phyloP scores from a whole-genome alignment of 495 filamentous ascomycete genomes.

The Podospora australis region DNA sequence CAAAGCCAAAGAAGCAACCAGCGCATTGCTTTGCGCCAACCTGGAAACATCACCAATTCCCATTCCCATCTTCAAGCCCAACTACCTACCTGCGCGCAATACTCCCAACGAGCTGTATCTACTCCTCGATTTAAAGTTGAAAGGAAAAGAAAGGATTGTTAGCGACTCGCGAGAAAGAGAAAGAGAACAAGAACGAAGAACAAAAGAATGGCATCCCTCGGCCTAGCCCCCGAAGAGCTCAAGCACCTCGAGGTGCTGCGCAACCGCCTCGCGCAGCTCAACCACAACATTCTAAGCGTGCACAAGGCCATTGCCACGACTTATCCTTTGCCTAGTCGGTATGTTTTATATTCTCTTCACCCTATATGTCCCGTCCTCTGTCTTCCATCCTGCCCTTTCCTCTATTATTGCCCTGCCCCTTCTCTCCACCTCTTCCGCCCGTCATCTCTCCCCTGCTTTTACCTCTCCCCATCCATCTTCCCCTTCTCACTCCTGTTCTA shows the following conservation, averaged over 20 bases:
- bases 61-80: not conserved
- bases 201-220: constrained; percentile 41
- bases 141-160: too few relatives aligned
- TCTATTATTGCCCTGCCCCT: not conserved
- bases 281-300: constrained; percentile 58
- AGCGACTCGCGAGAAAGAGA: too few relatives aligned
- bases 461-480: too few relatives aligned
- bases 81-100: not conserved
- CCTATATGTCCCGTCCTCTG: constrained; percentile 17
- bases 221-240: constrained; percentile 53
- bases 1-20: not conserved
- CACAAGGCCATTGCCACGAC: constrained; percentile 30
- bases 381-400: not conserved
- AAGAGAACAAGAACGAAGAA: too few relatives aligned
- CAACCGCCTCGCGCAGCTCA: constrained; percentile 63
- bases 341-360: too few relatives aligned
- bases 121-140: not conserved
- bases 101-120: not conserved
- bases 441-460: too few relatives aligned
- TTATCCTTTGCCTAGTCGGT: constrained; percentile 35
- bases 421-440: too few relatives aligned
- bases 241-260: constrained; percentile 69
- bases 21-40: not conserved
- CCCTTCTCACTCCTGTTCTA: too few relatives aligned
- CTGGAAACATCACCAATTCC: not conserved